Conservation (phyloP, 495 filamentous ascomycete genomes). For the Daldinia childiae region DNA sequence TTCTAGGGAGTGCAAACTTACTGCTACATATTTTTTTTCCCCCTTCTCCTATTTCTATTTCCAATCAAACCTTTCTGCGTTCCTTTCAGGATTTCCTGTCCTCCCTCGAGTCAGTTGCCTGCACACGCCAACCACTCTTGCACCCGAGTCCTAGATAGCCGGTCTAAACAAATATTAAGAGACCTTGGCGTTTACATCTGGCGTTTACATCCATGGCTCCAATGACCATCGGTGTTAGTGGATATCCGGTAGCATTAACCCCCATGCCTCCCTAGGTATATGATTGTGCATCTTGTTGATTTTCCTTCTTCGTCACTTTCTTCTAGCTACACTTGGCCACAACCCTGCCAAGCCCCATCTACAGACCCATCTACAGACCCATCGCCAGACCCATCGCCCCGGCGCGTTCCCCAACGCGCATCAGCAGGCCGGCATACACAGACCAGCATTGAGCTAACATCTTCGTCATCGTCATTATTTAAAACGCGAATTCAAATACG, state of each 20-base stretch:
- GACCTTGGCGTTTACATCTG: slow-evolving; percentile 3
- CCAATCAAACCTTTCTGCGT: slow-evolving; percentile 17
- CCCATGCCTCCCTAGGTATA: slow-evolving; percentile 15
- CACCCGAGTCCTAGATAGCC: slow-evolving; percentile 13
- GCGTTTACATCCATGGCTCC: background rate
- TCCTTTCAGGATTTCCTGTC: slow-evolving; percentile 6
- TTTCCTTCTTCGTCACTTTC: slow-evolving; percentile 8
- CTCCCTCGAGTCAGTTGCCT: slow-evolving; percentile 32
- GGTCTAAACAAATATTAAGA: background rate
- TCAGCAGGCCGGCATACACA: slow-evolving; percentile 21
- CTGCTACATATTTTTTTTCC: background rate
- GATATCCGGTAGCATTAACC: background rate
- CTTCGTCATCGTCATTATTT: slow-evolving; percentile 22
- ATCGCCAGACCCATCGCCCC: slow-evolving; percentile 10
- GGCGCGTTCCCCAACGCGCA: slow-evolving; percentile 31
- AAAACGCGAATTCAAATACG: slow-evolving; percentile 15
- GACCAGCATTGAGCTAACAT: slow-evolving; percentile 6
- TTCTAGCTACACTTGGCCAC: slow-evolving; percentile 15
- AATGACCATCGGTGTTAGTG: slow-evolving; percentile 4
- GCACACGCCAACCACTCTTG: slow-evolving; percentile 13
- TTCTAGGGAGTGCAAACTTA: slow-evolving; percentile 11
- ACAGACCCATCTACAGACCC: slow-evolving; percentile 5
- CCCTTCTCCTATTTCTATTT: background rate
- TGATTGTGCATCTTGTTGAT: slow-evolving; percentile 26
- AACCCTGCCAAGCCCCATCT: slow-evolving; percentile 19